Base-by-base conservation (phyloP, 2,329 filamentous ascomycete genomes). In the Capronia americana region DNA sequence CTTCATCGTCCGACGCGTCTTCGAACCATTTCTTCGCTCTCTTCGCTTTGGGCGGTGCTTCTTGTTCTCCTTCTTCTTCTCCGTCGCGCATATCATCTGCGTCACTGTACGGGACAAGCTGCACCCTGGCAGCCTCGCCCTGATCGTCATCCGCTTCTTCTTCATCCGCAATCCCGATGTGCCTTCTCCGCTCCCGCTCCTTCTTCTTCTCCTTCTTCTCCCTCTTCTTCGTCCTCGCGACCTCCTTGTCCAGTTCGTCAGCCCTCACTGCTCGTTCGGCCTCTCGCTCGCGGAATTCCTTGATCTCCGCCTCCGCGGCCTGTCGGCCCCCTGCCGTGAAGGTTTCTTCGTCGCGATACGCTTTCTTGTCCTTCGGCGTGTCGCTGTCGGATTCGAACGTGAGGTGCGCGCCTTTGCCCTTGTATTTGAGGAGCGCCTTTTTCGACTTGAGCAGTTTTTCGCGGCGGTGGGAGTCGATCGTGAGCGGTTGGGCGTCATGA, bases 361-460 rank as follows among this genome's bases (percentile, higher is more conserved):
- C 91, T 81, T 98, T 97, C 14, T 96, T 78, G 69, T 91, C 87
- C 77, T 95, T 93, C 2, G 93, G 85, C 26, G 69, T 70, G 65
- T 70, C 69, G 32, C 63, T 65, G 68, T 91, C 89, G 72, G 93
- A 94, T 34, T 97, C 92, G 77, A 94, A 99, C 4, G 97, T 85
- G 7, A 97, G 82, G 77, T 95, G 96, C 48, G 87, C 89, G 12
- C 92, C 91, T 75, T 90, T 91, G 75, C 92, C 92, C 83, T 93
- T 96, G 83, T 92, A 91, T 77, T 96, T 95, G 75, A 92, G 86
- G 71, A 97, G 86, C 79, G 96, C 91, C 85, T 97, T 97, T 84
- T 97, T 98, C 23, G 92, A 96, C 75, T 90, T 90, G 71, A 98
- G 86, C n/a, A 97, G 86, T 81, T 97, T 98, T 80, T 97, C 94